phyloP scores from a whole-genome alignment of 306 rosid genomes.

The Prunus salicina region DNA sequence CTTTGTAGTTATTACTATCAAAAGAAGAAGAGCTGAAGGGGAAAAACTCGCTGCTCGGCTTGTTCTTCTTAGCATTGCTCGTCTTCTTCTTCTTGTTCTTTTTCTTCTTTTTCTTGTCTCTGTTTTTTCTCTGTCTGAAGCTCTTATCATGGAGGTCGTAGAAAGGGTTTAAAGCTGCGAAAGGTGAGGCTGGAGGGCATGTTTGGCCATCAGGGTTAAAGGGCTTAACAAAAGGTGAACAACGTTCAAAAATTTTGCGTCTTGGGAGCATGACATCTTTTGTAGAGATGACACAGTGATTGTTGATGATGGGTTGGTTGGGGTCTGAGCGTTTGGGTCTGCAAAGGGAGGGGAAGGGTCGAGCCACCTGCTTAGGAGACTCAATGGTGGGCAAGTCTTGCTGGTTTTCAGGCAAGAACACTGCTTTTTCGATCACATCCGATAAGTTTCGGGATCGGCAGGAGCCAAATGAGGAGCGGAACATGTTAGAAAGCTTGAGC shows the following conservation, averaged over 20 bases:
- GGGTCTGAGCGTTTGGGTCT: conserved; percentile 35
- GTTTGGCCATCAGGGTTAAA: conserved; percentile 12
- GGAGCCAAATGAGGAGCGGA: conserved; percentile 74
- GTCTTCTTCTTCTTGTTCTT: background rate
- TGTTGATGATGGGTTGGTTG: conserved; percentile 8
- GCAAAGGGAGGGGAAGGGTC: conserved; percentile 46
- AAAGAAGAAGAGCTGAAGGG: conserved; percentile 47
- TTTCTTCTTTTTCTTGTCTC: conserved; percentile 18
- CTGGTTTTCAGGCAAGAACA: conserved; percentile 36
- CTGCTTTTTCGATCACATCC: conserved; percentile 62
- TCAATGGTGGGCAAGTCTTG: background rate
- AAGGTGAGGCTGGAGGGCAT: conserved; percentile 50
- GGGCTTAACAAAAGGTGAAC: conserved; percentile 35
- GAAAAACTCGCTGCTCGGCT: conserved; percentile 30
- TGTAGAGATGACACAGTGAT: conserved; percentile 29
- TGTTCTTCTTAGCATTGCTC: conserved; percentile 33
- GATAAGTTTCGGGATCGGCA: conserved; percentile 64
- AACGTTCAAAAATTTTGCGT: conserved; percentile 41
- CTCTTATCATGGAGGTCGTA: conserved; percentile 25
- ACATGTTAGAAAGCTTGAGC: conserved; percentile 73
- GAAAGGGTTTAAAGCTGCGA: conserved; percentile 37
- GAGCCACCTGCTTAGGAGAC: conserved; percentile 6
- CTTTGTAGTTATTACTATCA: conserved; percentile 42
- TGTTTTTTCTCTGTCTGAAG: conserved; percentile 10
- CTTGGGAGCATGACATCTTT: conserved; percentile 43